Evolutionary conservation across 2,329 filamentous ascomycete species (phyloP), one percentile per base, ranked within the genome.

Genomic region (Scedosporium aurantiacum): DNA sequence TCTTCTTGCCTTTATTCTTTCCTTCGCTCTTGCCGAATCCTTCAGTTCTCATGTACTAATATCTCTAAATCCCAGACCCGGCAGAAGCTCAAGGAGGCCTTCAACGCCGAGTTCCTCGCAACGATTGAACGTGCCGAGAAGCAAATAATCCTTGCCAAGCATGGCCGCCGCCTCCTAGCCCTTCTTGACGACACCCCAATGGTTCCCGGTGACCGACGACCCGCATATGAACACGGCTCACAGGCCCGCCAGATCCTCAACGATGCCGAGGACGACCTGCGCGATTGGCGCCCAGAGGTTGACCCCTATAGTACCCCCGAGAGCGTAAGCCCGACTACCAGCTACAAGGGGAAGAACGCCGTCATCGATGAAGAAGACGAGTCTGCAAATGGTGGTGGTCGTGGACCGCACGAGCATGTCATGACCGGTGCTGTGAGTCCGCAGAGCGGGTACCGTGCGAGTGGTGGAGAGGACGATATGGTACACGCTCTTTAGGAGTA

Each of bases 101-200:
- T 93, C 71, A 90, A 92, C 66, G 75, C 89, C 63, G 91, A 97
- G 72, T 90, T 96, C 65, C 84, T 89, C 16, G 91, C 92, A 63
- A 90, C 91, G 21, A 96, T 99, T 68, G 94, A 99, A 79, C 89
- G 93, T 37, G 91, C 91, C 25, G 94, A 97, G 79, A 97, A 97
- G 78, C 94, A 99, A 73, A 89, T 93, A 68, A 90, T 99, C 63
- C 83, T 99, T 16, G 93, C 94, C 62, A 90, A 89, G 69, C 92
- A 97, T 71, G 93, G 91, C 21, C 88, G 91, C 61, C 86, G 91
- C 52, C 82, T 99, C 41, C 74, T 99, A 61, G 86, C 88, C 67
- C 82, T 96, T 45, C 83, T 99, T 10, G 94, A 99, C 68, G 93
- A 97, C 72, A 87, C 87, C 0, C 91, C 94, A 0, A 85, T 97